Evolutionary conservation across 2,329 filamentous ascomycete species (phyloP).

Genomic region (Hymenoscyphus infarciens): DNA sequence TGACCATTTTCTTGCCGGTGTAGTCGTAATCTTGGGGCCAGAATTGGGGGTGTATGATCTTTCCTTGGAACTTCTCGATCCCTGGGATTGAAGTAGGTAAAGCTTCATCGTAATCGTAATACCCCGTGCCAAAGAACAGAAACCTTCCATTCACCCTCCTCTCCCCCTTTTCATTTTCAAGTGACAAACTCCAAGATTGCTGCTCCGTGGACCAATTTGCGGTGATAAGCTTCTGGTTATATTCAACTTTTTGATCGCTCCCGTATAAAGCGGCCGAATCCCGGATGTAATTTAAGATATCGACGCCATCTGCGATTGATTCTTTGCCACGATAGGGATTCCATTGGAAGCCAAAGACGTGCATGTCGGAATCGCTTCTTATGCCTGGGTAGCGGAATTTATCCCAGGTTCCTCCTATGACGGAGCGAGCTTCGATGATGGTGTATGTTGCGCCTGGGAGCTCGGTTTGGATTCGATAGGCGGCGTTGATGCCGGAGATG

Average conservation of each 20-base stretch:
- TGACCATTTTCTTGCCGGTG: constrained; percentile 44
- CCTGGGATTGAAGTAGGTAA: constrained; percentile 53
- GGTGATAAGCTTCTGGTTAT: constrained; percentile 45
- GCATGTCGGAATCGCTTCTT: constrained; percentile 58
- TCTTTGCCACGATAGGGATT: constrained; percentile 58
- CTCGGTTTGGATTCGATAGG: constrained; percentile 62
- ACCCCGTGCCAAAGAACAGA: constrained; percentile 57
- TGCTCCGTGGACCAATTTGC: constrained; percentile 53
- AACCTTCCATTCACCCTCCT: constrained; percentile 42
- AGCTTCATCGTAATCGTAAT: constrained; percentile 58
- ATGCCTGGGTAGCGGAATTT: constrained; percentile 74
- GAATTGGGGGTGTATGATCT: constrained; percentile 66
- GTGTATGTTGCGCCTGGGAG: constrained; percentile 54
- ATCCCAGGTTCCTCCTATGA: constrained; percentile 74
- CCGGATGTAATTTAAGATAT: constrained; percentile 53
- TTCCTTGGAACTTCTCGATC: constrained; percentile 54
- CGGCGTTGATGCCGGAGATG: constrained; percentile 71
- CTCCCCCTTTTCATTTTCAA: constrained; percentile 36
- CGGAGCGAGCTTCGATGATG: constrained; percentile 67
- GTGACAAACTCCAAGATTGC: constrained; percentile 51
- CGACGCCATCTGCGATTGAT: constrained; percentile 47
- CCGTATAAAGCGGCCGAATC: constrained; percentile 46
- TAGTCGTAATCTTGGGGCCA: constrained; percentile 67
- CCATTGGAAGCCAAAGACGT: constrained; percentile 66
- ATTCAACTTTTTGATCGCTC: constrained; percentile 54